Evolutionary conservation across 192 early-diverging fungal species (phyloP).

Genomic region (Coemansia sp.): DNA sequence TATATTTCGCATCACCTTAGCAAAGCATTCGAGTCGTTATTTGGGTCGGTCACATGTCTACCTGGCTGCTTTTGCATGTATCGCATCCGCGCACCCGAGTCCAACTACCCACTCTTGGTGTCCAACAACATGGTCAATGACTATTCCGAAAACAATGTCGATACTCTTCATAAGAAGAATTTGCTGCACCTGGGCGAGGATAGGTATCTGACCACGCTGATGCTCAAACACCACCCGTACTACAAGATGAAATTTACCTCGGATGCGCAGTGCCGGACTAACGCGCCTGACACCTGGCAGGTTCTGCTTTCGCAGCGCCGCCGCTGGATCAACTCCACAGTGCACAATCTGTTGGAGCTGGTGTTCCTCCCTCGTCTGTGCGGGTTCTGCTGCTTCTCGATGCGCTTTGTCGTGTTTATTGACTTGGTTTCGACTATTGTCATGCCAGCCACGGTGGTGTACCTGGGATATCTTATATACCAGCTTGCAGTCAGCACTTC

Average conservation of each 20-base stretch:
- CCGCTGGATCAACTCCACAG: slow-evolving; percentile 99
- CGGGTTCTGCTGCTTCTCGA: slow-evolving; percentile 97
- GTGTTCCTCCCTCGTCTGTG: slow-evolving; percentile 92
- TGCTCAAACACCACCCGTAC: slow-evolving; percentile 99
- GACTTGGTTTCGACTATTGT: slow-evolving; percentile 93
- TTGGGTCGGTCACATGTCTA: slow-evolving; percentile 97
- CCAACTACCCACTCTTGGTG: slow-evolving; percentile 89
- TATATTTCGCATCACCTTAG: slow-evolving; percentile 97
- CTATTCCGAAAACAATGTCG: slow-evolving; percentile 92
- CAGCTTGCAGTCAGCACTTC: slow-evolving; percentile 58
- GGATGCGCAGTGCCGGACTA: slow-evolving; percentile 95
- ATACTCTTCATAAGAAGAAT: slow-evolving; percentile 99
- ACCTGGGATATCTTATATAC: slow-evolving; percentile 86
- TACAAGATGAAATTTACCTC: slow-evolving; percentile 94
- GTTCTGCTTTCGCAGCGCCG: slow-evolving; percentile 97
- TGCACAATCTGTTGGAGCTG: slow-evolving; percentile 97
- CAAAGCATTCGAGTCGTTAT: slow-evolving; percentile 97
- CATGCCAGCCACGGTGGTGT: slow-evolving; percentile 91
- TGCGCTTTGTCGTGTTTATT: slow-evolving; percentile 95
- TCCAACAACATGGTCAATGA: slow-evolving; percentile 84
- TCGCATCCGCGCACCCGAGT: slow-evolving; percentile 86
- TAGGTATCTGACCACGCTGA: slow-evolving; percentile 91
- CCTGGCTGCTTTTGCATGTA: slow-evolving; percentile 99
- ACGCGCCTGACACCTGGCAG: slow-evolving; percentile 92
- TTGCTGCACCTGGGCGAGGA: slow-evolving; percentile 98